Evolutionary conservation across 768 basidiomycete genomes (phyloP), one percentile per base, ranked within the genome.

Genomic region (Auricularia cornea): DNA sequence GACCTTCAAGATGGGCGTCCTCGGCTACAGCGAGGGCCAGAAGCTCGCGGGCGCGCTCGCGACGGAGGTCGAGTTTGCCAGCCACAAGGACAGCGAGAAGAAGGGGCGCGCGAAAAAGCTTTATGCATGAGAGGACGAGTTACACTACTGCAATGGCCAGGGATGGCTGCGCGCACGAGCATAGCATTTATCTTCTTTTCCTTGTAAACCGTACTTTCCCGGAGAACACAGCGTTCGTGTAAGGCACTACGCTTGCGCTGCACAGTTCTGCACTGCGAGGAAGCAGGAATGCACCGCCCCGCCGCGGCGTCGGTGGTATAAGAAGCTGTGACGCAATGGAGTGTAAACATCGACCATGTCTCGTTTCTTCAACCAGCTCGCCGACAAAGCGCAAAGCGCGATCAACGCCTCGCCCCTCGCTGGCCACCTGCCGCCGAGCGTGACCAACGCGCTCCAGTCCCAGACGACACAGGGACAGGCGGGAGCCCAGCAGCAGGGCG

Each of bases 1-100:
- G 67, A 90, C 97, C 74, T 98, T 98, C 83, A 99, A 99, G 80
- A 86, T 80, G 60, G 84, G 77, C 62, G 94, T 98, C 54, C 83
- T 99, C 44, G 94, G 94, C 6, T 95, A 88, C 73, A 60, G 76
- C 2, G 88, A 92, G 67, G 71, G 77, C n/a, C 83, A 85, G 73
- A 88, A 86, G 76, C 77, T 95, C 60, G 84, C 82, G 54, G 90
- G 91, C 28, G 88, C 93, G n/a, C 81, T 95, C 72, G 89, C 93
- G 66, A 95, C 93, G 5, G 94, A 98, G 78, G 92, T 97, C 33
- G 92, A 95, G 78, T 98, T 94, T 73, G 74, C 92, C 75, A 92
- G 90, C 70, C 93, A 96, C 80, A 94, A 94, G 76, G 94, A 96
- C 75, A 89, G 89, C 67, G 93, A 95, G 81, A 94, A 88, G 84